Percentiles rank a stretch among this genome's conserved stretches.
Conservation (phyloP, 1,284 basidiomycete genomes). For the Ganoderma sinense region DNA sequence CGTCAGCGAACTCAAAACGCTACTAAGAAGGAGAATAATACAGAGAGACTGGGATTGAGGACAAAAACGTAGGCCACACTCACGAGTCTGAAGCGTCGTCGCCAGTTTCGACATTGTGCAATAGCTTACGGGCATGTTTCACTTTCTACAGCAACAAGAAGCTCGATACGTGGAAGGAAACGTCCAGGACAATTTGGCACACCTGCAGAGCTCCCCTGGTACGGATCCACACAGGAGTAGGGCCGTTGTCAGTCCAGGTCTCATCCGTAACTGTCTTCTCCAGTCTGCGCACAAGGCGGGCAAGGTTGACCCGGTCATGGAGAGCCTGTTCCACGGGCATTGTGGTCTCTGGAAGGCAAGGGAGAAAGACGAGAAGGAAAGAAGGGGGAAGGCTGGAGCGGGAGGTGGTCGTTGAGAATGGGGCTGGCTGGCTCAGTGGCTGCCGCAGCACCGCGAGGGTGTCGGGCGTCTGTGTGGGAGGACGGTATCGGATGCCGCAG, state of each 20-base stretch:
- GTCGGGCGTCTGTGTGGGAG: not conserved
- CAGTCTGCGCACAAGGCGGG: slow-evolving; percentile 65
- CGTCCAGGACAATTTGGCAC: slow-evolving; percentile 18
- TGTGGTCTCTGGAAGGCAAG: not conserved
- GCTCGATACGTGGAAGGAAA: not conserved
- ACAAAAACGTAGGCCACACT: slow-evolving; percentile 32
- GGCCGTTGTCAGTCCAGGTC: slow-evolving; percentile 52
- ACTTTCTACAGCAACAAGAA: slow-evolving; percentile 59
- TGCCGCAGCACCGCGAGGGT: not conserved
- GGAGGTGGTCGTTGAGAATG: not conserved
- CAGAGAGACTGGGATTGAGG: not conserved
- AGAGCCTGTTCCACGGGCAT: slow-evolving; percentile 45
- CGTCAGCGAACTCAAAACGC: not conserved
- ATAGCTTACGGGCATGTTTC: slow-evolving; percentile 63
- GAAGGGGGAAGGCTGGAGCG: not conserved
- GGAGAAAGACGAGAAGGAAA: not conserved
- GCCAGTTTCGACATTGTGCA: slow-evolving; percentile 63
- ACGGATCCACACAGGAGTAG: slow-evolving; percentile 59
- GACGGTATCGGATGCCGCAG: no score
- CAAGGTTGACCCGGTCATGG: slow-evolving; percentile 76
- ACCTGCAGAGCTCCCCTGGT: slow-evolving; percentile 68
- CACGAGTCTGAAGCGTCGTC: slow-evolving; percentile 52
- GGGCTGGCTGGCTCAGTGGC: not conserved
- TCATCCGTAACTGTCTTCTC: slow-evolving; percentile 60
- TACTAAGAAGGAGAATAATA: not conserved